These are phyloP conservation scores for Verruconis gallopava DNA, from an alignment of 2,329 filamentous ascomycete species.

Conservation along the genomic window DNA sequence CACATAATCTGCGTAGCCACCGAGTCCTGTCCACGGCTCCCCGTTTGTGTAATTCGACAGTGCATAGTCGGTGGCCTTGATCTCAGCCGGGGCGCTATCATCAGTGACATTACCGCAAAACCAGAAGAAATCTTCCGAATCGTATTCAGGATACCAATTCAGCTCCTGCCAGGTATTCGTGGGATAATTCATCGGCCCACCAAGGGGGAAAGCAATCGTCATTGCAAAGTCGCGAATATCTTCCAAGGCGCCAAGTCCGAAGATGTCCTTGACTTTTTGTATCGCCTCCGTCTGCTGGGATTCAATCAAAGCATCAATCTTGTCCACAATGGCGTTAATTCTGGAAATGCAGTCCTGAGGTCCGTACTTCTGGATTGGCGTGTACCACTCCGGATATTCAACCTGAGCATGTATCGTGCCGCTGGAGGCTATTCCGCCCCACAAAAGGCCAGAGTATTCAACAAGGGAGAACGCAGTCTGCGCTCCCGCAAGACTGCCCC, in stretches of 20 bases:
- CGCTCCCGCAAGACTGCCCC: slow-evolving; percentile 31
- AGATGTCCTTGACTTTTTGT: slow-evolving; percentile 33
- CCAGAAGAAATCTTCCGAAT: slow-evolving; percentile 35
- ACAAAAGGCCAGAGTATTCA: slow-evolving; percentile 32
- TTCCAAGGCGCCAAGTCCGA: slow-evolving; percentile 33
- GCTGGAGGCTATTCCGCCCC: slow-evolving; percentile 37
- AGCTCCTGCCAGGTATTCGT: slow-evolving; percentile 43
- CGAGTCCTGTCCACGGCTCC: slow-evolving; percentile 37
- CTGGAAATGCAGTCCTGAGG: slow-evolving; percentile 37
- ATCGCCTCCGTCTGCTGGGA: slow-evolving; percentile 31
- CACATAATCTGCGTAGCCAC: slow-evolving; percentile 40
- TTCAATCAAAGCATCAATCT: slow-evolving; percentile 34
- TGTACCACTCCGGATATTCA: slow-evolving; percentile 33
- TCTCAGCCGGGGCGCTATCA: slow-evolving; percentile 28
- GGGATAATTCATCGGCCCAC: slow-evolving; percentile 37
- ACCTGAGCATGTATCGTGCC: slow-evolving; percentile 30
- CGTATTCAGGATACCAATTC: slow-evolving; percentile 33
- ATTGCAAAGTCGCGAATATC: slow-evolving; percentile 36
- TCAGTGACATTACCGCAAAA: slow-evolving; percentile 42
- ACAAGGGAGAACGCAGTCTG: slow-evolving; percentile 35
- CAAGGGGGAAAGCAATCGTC: slow-evolving; percentile 35
- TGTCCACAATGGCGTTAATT: slow-evolving; percentile 37
- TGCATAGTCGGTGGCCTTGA: slow-evolving; percentile 32
- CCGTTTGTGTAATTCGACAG: slow-evolving; percentile 38
- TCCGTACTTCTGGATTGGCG: slow-evolving; percentile 36